Conservation (phyloP, 2,329 filamentous ascomycete species). For the Nannizzia gypsea region DNA sequence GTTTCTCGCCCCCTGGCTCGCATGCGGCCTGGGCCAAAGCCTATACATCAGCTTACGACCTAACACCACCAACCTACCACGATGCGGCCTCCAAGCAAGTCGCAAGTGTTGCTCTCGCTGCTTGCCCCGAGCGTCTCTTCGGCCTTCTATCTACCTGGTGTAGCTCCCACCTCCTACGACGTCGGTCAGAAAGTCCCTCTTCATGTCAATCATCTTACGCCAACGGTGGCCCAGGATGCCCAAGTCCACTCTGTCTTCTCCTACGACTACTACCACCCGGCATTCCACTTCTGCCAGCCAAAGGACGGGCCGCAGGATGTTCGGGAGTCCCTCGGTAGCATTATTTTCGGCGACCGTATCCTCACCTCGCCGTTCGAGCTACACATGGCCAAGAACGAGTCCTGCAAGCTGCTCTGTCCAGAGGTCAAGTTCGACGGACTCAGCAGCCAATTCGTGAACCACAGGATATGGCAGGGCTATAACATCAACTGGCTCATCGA, state of each 20-base stretch:
- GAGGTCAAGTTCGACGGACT: slow-evolving; percentile 53
- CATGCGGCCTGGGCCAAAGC: too few relatives aligned
- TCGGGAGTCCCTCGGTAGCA: slow-evolving; percentile 84
- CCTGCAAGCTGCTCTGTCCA: slow-evolving; percentile 69
- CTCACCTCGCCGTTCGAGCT: slow-evolving; percentile 91
- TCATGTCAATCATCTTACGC: slow-evolving; percentile 85
- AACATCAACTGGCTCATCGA: slow-evolving; percentile 95
- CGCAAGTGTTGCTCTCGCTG: slow-evolving; percentile 22
- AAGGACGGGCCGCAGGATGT: slow-evolving; percentile 64
- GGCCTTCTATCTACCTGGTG: slow-evolving; percentile 92
- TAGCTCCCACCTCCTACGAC: slow-evolving; percentile 87
- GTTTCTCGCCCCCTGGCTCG: too few relatives aligned
- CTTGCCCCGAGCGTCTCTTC: slow-evolving; percentile 32
- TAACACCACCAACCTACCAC: slow-evolving; percentile 12
- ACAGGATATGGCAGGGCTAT: slow-evolving; percentile 71
- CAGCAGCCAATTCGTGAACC: slow-evolving; percentile 68
- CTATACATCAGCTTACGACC: neutral
- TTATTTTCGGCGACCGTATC: slow-evolving; percentile 93
- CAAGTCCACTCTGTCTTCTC: slow-evolving; percentile 85
- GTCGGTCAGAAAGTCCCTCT: slow-evolving; percentile 68
- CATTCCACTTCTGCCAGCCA: slow-evolving; percentile 80
- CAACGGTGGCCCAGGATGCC: slow-evolving; percentile 65
- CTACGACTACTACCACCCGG: slow-evolving; percentile 87
- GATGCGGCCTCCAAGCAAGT: slow-evolving; percentile 27
- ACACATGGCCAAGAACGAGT: slow-evolving; percentile 74